Conservation (phyloP, 768 basidiomycete genomes). For the Phanerochaete sordida region DNA sequence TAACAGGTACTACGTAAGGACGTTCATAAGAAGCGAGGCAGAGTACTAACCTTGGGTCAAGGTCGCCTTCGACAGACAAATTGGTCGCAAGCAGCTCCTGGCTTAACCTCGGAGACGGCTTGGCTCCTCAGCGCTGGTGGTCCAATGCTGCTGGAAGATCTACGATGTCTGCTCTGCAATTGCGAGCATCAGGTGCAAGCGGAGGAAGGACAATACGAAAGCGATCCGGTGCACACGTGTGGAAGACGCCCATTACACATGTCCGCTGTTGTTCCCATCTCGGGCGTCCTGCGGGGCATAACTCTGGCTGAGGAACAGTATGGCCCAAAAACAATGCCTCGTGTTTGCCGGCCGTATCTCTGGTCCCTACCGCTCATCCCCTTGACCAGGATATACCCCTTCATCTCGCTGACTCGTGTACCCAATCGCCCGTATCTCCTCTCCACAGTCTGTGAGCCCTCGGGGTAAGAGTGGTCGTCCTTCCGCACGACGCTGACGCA, state of each 20-base stretch:
- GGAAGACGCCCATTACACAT: slow-evolving; percentile 5
- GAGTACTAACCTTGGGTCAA: background rate
- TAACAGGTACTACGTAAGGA: background rate
- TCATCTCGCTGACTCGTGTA: background rate
- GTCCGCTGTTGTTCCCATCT: background rate
- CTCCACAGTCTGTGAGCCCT: background rate
- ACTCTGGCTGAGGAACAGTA: slow-evolving; percentile 1
- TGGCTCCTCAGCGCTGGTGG: background rate
- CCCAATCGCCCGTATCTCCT: slow-evolving; percentile 4
- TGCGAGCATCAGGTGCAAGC: background rate
- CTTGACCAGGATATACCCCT: background rate
- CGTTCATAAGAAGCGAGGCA: background rate
- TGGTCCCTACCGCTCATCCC: background rate
- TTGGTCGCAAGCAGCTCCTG: background rate
- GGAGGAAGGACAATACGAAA: background rate
- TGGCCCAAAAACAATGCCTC: slow-evolving; percentile 11
- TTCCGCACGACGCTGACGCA: slow-evolving; percentile 9
- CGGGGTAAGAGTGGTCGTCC: slow-evolving; percentile 5
- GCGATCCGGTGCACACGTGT: slow-evolving; percentile 2
- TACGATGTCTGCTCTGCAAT: background rate
- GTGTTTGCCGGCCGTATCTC: slow-evolving; percentile 8
- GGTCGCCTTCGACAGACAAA: background rate
- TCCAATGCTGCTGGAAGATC: background rate
- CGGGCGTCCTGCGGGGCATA: background rate
- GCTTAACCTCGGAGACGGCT: background rate